A percentile compares a stretch with the other conserved stretches of the same genome.
Evolutionary conservation across 148 eudicot species (phyloP).

Genomic region (Limonium bicolor): DNA sequence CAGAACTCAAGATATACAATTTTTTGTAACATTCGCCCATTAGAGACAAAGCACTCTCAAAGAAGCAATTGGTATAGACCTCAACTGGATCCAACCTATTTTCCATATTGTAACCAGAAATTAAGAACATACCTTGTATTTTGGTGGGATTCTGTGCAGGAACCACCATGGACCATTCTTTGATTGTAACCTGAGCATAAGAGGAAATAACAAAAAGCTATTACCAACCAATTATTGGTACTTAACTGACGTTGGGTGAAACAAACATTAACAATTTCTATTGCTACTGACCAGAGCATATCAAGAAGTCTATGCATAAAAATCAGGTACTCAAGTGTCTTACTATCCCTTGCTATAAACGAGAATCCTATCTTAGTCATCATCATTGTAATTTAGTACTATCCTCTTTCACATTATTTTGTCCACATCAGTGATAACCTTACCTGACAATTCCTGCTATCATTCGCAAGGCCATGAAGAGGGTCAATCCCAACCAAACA

Average conservation of each 20-base stretch:
- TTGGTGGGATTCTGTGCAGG: slow-evolving; percentile 33
- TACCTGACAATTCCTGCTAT: slow-evolving; percentile 76
- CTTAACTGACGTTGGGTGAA: too few species aligned
- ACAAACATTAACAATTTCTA: not conserved
- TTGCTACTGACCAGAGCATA: not conserved
- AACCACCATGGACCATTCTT: slow-evolving; percentile 85
- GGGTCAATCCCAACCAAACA: slow-evolving; percentile 77
- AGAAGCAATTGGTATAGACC: too few species aligned
- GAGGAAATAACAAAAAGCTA: not conserved
- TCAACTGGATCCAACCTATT: too few species aligned
- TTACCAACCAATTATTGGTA: not conserved
- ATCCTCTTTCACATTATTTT: too few species aligned
- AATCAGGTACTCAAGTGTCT: not conserved
- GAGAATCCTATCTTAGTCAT: too few species aligned
- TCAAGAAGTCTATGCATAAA: not conserved
- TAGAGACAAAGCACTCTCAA: too few species aligned
- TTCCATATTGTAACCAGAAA: too few species aligned
- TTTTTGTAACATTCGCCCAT: too few species aligned
- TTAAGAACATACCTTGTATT: slow-evolving; percentile 17
- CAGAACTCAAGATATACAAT: too few species aligned
- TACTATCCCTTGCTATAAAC: not conserved
- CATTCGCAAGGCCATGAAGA: slow-evolving; percentile 73
- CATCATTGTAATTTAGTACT: too few species aligned
- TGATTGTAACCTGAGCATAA: slow-evolving; percentile 27
- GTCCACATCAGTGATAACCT: too few species aligned